Conservation (phyloP, 768 basidiomycete genomes). For the Lentinus brumalis region DNA sequence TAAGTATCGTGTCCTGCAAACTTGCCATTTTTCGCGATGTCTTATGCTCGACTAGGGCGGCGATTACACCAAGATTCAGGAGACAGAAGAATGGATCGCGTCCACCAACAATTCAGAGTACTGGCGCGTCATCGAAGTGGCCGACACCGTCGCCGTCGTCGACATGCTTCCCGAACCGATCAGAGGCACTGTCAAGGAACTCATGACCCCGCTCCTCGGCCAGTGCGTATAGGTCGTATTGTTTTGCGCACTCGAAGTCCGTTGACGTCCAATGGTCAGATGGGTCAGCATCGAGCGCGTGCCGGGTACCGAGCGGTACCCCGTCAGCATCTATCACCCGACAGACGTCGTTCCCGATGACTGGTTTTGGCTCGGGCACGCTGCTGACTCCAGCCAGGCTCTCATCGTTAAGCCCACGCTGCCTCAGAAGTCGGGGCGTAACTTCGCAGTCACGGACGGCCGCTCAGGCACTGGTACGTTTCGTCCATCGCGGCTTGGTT, state of each 20-base stretch:
- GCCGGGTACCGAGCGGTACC: neutral
- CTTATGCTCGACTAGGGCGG: neutral
- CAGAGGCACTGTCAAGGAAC: neutral
- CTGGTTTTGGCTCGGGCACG: conserved; percentile 1
- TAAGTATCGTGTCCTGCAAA: neutral
- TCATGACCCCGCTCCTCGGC: conserved; percentile 2
- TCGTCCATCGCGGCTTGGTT: too few species aligned
- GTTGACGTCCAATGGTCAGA: neutral
- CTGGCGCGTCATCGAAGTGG: conserved; percentile 5
- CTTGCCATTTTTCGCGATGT: neutral
- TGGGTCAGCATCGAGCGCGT: neutral
- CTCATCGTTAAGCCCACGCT: conserved; percentile 4
- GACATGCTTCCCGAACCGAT: conserved; percentile 2
- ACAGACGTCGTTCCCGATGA: neutral
- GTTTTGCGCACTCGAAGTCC: neutral
- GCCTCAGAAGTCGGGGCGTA: neutral
- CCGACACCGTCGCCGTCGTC: neutral
- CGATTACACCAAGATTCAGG: conserved; percentile 6
- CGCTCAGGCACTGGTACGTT: neutral
- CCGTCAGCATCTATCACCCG: neutral
- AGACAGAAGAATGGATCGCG: conserved; percentile 2
- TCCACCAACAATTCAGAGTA: neutral
- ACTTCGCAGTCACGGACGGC: neutral
- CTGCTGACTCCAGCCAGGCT: neutral
- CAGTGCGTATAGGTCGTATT: neutral